phyloP scores from a whole-genome alignment of 2,329 filamentous ascomycete species.

The Xylariaceae sp. region DNA sequence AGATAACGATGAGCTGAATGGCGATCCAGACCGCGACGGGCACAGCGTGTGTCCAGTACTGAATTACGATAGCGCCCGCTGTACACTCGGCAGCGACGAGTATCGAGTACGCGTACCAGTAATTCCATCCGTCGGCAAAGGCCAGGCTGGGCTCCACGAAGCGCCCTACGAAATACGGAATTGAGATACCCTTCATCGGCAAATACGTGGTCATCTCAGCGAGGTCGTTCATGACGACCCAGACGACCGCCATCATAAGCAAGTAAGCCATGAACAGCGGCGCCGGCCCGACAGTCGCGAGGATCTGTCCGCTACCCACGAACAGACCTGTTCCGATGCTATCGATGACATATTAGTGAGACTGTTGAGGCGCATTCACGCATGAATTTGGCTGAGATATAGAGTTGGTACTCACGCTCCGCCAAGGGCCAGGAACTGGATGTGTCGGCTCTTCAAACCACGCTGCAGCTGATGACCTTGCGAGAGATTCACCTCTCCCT shows the following conservation, averaged over 20 bases:
- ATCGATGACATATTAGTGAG: constrained; percentile 18
- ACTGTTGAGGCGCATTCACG: constrained; percentile 9
- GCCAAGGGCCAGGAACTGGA: constrained; percentile 66
- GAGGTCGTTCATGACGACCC: constrained; percentile 61
- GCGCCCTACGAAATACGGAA: constrained; percentile 62
- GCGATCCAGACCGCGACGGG: constrained; percentile 65
- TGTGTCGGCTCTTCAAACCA: constrained; percentile 65
- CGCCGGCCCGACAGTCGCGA: constrained; percentile 65
- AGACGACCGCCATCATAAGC: constrained; percentile 61
- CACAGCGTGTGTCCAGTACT: constrained; percentile 64
- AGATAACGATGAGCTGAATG: constrained; percentile 60
- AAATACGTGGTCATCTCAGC: constrained; percentile 63
- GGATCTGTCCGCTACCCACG: constrained; percentile 64
- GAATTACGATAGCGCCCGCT: constrained; percentile 63
- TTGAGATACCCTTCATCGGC: constrained; percentile 62
- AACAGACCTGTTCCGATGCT: constrained; percentile 70
- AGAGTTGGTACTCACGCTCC: constrained; percentile 45
- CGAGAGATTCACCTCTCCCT: constrained; percentile 44
- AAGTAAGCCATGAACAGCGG: constrained; percentile 74
- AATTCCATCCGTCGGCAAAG: constrained; percentile 67
- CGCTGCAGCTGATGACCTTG: constrained; percentile 55
- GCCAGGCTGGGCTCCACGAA: constrained; percentile 62
- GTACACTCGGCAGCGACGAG: constrained; percentile 64
- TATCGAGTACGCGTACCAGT: constrained; percentile 68
- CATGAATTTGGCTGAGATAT: not conserved